phyloP scores from a whole-genome alignment of 2,329 filamentous ascomycete genomes.

The Sporothrix curviconia region DNA sequence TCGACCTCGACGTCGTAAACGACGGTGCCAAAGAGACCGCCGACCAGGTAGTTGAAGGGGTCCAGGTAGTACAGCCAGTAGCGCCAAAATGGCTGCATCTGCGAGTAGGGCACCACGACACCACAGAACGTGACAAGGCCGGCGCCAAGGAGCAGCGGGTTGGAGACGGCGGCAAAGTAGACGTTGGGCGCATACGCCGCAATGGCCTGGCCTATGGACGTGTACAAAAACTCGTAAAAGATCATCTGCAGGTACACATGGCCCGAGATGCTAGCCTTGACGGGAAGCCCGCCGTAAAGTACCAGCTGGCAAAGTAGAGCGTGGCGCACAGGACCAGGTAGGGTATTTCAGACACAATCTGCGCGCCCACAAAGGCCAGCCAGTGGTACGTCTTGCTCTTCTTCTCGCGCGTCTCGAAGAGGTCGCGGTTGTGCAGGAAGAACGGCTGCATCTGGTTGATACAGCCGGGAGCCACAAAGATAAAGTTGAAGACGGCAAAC shows the following conservation, averaged over 20 bases:
- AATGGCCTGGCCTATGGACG: conserved; percentile 56
- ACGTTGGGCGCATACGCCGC: conserved; percentile 57
- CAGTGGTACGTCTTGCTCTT: conserved; percentile 64
- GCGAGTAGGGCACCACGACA: conserved; percentile 61
- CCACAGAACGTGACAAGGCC: conserved; percentile 64
- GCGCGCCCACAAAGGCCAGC: conserved; percentile 60
- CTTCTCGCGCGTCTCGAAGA: conserved; percentile 65
- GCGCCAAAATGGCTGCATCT: conserved; percentile 60
- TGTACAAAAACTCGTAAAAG: conserved; percentile 55
- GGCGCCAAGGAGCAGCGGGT: conserved; percentile 49
- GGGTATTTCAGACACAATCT: conserved; percentile 63
- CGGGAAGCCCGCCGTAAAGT: conserved; percentile 34
- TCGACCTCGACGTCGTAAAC: conserved; percentile 40
- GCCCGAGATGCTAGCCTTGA: conserved; percentile 43
- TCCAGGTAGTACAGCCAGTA: conserved; percentile 59
- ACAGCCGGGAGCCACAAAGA: conserved; percentile 61
- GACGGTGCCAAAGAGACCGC: conserved; percentile 46
- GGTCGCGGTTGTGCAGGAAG: conserved; percentile 59
- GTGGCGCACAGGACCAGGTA: conserved; percentile 49
- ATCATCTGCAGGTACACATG: conserved; percentile 32
- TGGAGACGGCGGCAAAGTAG: conserved; percentile 52
- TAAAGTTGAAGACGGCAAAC: conserved; percentile 64
- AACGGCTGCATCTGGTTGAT: conserved; percentile 64
- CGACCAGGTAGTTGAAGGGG: conserved; percentile 57
- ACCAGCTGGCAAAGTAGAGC: conserved; percentile 52